These are phyloP conservation scores for Colletotrichum limetticola DNA, from an alignment of 2,329 filamentous ascomycete species.

Conservation along the genomic window DNA sequence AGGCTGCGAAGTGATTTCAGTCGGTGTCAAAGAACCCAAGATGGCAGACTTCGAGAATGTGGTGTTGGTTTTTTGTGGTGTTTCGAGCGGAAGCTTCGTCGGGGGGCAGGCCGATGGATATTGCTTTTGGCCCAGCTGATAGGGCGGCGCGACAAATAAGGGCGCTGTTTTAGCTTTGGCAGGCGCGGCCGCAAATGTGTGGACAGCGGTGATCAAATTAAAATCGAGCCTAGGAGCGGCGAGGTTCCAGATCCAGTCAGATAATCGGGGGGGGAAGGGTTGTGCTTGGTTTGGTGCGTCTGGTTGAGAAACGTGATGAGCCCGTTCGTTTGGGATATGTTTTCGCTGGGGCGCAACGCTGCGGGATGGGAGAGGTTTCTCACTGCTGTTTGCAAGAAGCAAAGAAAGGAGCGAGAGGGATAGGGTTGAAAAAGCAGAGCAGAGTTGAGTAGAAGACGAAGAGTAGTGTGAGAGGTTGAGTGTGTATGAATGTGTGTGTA, in stretches of 20 bases:
- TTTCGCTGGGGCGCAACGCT: background rate
- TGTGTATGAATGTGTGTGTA: background rate
- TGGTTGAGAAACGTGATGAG: background rate
- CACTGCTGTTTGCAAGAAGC: background rate
- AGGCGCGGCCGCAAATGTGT: slow-evolving; percentile 33
- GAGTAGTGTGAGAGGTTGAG: background rate
- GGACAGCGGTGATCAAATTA: slow-evolving; percentile 33
- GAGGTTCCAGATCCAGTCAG: slow-evolving; percentile 32
- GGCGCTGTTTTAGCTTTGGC: slow-evolving; percentile 32
- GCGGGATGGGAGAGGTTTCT: background rate
- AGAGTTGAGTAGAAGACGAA: background rate
- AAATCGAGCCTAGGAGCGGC: slow-evolving; percentile 31
- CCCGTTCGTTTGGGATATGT: background rate
- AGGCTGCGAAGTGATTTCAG: background rate
- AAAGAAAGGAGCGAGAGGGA: slow-evolving; percentile 10
- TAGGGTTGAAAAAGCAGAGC: slow-evolving; percentile 18
- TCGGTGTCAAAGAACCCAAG: slow-evolving; percentile 16
- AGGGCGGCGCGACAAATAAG: slow-evolving; percentile 27
- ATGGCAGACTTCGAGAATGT: slow-evolving; percentile 34
- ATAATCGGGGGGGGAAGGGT: background rate
- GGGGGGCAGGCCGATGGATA: slow-evolving; percentile 21
- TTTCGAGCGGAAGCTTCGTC: slow-evolving; percentile 34
- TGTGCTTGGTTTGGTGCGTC: slow-evolving; percentile 1
- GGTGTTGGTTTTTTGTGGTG: slow-evolving; percentile 30
- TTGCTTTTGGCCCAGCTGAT: slow-evolving; percentile 26